These are phyloP conservation scores for Apiospora hydei DNA, from an alignment of 2,329 filamentous ascomycete genomes.

Conservation along the genomic window DNA sequence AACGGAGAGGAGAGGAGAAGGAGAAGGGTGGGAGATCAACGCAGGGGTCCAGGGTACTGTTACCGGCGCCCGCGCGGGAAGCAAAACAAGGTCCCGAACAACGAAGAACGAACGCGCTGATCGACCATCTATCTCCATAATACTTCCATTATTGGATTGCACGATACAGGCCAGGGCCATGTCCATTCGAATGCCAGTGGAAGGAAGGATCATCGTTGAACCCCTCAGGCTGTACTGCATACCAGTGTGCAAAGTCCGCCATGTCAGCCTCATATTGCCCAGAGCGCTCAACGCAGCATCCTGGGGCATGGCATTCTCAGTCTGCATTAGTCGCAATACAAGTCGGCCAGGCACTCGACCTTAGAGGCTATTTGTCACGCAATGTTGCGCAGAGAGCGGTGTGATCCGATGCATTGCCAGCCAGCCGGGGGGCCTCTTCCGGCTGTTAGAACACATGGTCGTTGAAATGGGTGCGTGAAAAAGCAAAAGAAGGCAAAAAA, in stretches of 20 bases:
- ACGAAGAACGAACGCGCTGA: background rate
- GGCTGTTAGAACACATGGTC: background rate
- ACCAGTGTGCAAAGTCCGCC: background rate
- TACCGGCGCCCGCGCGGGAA: slow-evolving; percentile 8
- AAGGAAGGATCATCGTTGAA: background rate
- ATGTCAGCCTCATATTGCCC: slow-evolving; percentile 5
- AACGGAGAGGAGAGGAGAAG: background rate
- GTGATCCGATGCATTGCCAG: slow-evolving; percentile 19
- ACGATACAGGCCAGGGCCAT: background rate
- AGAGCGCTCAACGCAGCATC: background rate
- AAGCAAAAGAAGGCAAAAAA: background rate
- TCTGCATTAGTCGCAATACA: background rate
- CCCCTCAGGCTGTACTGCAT: background rate
- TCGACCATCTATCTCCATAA: slow-evolving; percentile 6
- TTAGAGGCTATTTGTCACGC: background rate
- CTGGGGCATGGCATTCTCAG: background rate
- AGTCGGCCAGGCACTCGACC: background rate
- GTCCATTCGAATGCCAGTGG: background rate
- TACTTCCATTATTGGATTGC: background rate
- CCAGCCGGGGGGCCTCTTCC: slow-evolving; percentile 15
- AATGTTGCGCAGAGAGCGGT: slow-evolving; percentile 14
- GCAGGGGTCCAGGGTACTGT: slow-evolving; percentile 7
- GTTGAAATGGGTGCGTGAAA: slow-evolving; percentile 12
- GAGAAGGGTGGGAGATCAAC: background rate
- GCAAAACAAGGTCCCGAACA: slow-evolving; percentile 6